Base-by-base conservation (phyloP, 192 early-diverging fungal species). In the Geranomyces michiganensis region DNA sequence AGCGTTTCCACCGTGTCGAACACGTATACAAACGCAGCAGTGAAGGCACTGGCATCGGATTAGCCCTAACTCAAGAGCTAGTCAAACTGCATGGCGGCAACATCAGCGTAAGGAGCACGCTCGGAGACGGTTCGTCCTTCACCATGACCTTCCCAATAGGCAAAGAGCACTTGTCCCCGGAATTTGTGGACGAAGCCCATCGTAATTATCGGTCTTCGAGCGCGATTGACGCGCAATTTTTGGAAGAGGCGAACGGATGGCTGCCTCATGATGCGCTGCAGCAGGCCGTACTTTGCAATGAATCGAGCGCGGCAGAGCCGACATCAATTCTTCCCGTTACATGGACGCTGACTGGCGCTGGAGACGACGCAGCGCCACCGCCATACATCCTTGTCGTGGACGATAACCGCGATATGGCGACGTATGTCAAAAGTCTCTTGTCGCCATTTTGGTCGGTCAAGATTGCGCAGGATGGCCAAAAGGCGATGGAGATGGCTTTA, bases 21-120 rank as follows among this genome's bases (percentile, higher is more conserved):
- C 5, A 10, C 15, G 27, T 29, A 7, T n/a, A 49, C 15, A 45
- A 45, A 22, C 46, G 67, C 2, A 43, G 32, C 36, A 69, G 17
- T 44, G 85, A 86, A 73, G 85, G 85, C n/a, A 84, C 79, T 5
- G 85, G 85, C 0, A 86, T 86, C 30, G 85, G 85, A 12, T 48
- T 86, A 1, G 78, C 82, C 0, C 48, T 86, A 7, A 79, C 82
- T 15, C 76, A 72, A 55, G 85, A 86, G 64, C 47, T 87, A 14
- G 74, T 77, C 0, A 72, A 75, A 9, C 62, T 79, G 0, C 82
- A 82, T 62, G 79, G 81, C 6, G 85, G 85, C 14, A 29, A 33
- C 1, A 76, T 87, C 2, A 62, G 72, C 0, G 83, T 85, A 0
- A 55, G 65, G 0, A 81, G 79, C 9, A 45, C 56, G 27, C 46